These are phyloP conservation scores for Fraxinus anomala DNA, from an alignment of 257 asterid species.

Conservation along the genomic window DNA sequence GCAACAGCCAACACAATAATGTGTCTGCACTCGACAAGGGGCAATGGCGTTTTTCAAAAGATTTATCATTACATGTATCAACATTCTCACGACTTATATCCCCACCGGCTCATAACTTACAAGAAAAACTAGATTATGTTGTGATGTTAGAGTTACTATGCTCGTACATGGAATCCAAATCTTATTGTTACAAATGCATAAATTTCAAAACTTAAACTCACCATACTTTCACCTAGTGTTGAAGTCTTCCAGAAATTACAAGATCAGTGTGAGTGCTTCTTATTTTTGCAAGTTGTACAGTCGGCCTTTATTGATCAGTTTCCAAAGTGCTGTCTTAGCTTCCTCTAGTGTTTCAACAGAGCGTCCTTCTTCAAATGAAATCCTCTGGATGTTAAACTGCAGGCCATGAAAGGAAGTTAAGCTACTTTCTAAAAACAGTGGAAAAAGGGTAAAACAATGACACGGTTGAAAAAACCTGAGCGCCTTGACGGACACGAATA, in stretches of 20 bases:
- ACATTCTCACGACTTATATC: not conserved
- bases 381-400: conserved; percentile 77
- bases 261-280: not conserved
- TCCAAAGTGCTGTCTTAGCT: conserved; percentile 82
- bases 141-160: not conserved
- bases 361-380: conserved; percentile 71
- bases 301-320: conserved; percentile 57
- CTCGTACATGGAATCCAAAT: not conserved
- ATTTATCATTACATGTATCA: not conserved
- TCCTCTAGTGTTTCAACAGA: conserved; percentile 77
- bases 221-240: not conserved
- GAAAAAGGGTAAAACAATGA: not conserved
- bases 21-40: not conserved
- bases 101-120: not conserved
- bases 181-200: conserved; percentile 16
- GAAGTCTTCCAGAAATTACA: not conserved
- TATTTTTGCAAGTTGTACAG: conserved; percentile 55
- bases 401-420: not conserved
- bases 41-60: not conserved
- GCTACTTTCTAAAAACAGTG: not conserved
- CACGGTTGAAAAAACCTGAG: conserved; percentile 52
- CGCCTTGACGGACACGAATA: conserved; percentile 92
- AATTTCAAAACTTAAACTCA: not conserved
- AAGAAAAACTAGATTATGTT: conserved; percentile 10
- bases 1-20: too few relatives aligned